phyloP scores from a whole-genome alignment of 805 yeast genomes.

The Starmerella ratchasimensis region DNA sequence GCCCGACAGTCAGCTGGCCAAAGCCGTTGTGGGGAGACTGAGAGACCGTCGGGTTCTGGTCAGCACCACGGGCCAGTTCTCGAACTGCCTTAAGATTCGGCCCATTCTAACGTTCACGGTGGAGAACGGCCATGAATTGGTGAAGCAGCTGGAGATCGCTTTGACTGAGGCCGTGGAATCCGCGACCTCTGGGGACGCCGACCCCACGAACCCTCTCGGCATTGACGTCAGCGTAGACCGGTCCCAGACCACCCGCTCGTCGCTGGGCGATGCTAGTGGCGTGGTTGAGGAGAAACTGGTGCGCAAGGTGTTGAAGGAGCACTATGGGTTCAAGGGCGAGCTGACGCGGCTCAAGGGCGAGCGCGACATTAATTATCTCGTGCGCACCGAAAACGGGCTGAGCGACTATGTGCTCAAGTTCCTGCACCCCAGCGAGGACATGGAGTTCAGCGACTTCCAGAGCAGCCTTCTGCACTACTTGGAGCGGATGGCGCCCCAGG shows the following conservation, averaged over 20 bases:
- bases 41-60: slow-evolving; percentile 11
- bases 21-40: slow-evolving; percentile 6
- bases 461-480: slow-evolving; percentile 3
- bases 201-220: neutral
- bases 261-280: neutral
- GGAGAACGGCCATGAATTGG: slow-evolving; percentile 6
- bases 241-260: neutral
- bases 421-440: slow-evolving; percentile 13
- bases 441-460: slow-evolving; percentile 8
- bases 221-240: neutral
- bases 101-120: slow-evolving; percentile 8
- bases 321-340: neutral
- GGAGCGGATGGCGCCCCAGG: slow-evolving; percentile 4
- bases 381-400: neutral
- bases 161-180: neutral
- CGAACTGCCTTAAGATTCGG: slow-evolving; percentile 12
- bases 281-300: neutral
- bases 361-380: slow-evolving; percentile 10
- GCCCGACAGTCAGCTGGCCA: slow-evolving; percentile 7
- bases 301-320: neutral
- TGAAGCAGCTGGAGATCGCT: slow-evolving; percentile 1
- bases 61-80: slow-evolving; percentile 9
- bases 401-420: slow-evolving; percentile 6
- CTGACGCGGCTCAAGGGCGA: slow-evolving; percentile 7
- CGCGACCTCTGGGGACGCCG: neutral